Percentiles rank a stretch among this genome's conserved stretches.
Evolutionary conservation across 352 stramenopile genomes (phyloP).

Genomic region (Phytophthora sojae): DNA sequence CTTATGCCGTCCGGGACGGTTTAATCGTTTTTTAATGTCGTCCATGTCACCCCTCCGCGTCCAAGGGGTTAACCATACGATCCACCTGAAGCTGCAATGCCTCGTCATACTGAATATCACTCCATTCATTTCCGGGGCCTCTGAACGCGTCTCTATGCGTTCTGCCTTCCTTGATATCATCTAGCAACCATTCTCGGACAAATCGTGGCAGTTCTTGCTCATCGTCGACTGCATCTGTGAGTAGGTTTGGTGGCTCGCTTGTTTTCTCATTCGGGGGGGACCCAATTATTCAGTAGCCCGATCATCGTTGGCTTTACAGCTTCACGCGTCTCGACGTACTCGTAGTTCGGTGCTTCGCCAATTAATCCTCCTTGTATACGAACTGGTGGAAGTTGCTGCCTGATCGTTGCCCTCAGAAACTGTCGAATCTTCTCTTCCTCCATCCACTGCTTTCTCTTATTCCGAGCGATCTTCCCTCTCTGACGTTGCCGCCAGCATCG

Average conservation of each 20-base stretch:
- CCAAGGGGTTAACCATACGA: not conserved
- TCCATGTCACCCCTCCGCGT: too few species aligned
- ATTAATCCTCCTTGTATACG: not conserved
- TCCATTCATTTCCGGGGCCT: not conserved
- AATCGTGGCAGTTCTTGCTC: not conserved
- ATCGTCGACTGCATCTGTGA: not conserved
- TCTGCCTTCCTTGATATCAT: not conserved
- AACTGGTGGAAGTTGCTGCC: too few species aligned
- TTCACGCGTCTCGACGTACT: slow-evolving; percentile 1
- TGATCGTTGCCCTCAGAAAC: too few species aligned
- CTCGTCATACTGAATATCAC: too few species aligned
- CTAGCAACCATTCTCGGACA: not conserved
- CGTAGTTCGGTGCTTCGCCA: not conserved
- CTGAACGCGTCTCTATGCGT: not conserved
- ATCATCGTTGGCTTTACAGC: not conserved
- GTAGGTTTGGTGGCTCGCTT: not conserved
- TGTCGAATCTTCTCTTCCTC: too few species aligned
- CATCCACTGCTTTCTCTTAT: too few species aligned
- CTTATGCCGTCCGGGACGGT: too few species aligned
- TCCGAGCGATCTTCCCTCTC: too few species aligned
- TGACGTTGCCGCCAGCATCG: too few species aligned
- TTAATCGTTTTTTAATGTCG: too few species aligned
- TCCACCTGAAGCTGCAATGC: not conserved
- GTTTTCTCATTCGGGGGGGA: not conserved
- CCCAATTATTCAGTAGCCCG: not conserved